Conservation (phyloP, 2,329 filamentous ascomycete species). For the Paecilomyces sp. region DNA sequence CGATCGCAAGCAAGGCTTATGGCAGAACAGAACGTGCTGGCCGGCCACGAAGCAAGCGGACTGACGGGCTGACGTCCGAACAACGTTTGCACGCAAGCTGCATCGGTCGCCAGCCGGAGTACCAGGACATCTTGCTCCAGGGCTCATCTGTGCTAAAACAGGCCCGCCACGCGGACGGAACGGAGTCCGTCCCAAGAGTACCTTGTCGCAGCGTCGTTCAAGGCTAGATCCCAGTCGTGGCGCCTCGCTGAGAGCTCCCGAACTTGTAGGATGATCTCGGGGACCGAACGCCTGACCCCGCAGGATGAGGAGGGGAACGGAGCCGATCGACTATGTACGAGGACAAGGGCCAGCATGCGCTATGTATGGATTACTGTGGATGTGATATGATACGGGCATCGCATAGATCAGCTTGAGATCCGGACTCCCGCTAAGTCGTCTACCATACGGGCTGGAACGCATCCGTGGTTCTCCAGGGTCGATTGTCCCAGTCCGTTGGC, state of each 20-base stretch:
- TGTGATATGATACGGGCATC: background rate
- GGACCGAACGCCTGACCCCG: background rate
- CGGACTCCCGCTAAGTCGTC: background rate
- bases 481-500: background rate
- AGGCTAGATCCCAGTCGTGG: background rate
- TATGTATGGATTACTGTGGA: background rate
- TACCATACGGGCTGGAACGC: background rate
- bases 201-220: background rate
- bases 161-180: background rate
- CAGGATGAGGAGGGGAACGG: background rate
- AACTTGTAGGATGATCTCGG: background rate
- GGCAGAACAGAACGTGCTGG: background rate
- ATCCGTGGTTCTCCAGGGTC: background rate
- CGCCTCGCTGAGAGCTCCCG: background rate
- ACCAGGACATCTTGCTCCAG: background rate
- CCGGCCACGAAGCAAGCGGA: background rate
- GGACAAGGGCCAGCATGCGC: background rate
- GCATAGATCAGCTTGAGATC: background rate
- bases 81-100: background rate
- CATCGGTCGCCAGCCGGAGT: background rate
- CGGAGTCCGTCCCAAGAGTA: background rate
- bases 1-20: background rate
- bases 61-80: background rate
- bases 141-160: background rate
- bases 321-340: background rate